Base-by-base conservation (phyloP, 257 asterid genomes). In the Fraxinus anomala region DNA sequence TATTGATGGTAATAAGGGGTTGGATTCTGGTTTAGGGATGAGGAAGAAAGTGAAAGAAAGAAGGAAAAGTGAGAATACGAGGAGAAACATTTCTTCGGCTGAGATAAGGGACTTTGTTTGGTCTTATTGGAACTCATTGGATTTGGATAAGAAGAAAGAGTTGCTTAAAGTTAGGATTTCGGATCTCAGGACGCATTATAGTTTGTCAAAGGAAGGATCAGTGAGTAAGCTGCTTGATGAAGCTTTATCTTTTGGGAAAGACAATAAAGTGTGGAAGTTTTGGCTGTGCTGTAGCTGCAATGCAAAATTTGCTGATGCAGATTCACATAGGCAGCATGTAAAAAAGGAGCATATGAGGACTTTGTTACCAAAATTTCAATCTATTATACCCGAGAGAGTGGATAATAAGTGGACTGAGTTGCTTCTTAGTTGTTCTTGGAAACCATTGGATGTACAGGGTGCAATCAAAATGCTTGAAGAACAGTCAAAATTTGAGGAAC, bases 361-460 rank as follows among this genome's bases (percentile, higher is more conserved):
- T 82, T 89, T 90, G 81, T 56, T 79, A 76, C 98, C 97, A 65
- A 89, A 90, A 83, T 80, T 89, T 92, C 92, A 93, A 87, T 86
- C 92, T n/a, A 74, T 87, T 59, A 74, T 93, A 80, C 99, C 99
- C 23, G 89, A 88, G 83, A 81, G 28, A 79, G 90, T 90, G 85
- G 97, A 92, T 65, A 83, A 85, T 65, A 90, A 92, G 81, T 93
- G 98, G 99, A 88, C 89, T 33, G 96, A 95, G 80, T 88, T 95
- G 97, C 94, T 95, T 85, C 86, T 93, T 34, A 89, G 86, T 68
- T 92, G 92, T 82, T 74, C 85, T 67, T 95, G 99, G 99, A 93
- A 91, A 84, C 97, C 99, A 2, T 76, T 93, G 73, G 97, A 95
- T 28, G 75, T 90, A 76, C 81, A 70, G 76, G 90, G 89, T 31